These are phyloP conservation scores for Drechslerella coelobrocha DNA, from an alignment of 2,329 filamentous ascomycete species.

Conservation along the genomic window DNA sequence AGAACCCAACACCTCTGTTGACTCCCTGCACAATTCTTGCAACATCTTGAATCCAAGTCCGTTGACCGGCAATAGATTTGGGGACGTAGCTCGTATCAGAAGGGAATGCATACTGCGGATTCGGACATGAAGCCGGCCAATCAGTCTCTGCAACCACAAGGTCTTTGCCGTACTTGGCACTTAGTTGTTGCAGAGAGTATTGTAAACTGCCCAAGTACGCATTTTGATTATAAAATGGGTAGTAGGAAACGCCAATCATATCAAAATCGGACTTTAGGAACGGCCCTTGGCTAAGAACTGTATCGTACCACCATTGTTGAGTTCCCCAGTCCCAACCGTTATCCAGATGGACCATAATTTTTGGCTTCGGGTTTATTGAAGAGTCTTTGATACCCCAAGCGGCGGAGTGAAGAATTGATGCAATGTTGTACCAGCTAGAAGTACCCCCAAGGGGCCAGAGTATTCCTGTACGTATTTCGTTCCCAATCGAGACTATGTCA, in stretches of 20 bases:
- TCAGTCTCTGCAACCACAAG: constrained; percentile 74
- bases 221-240: constrained; percentile 67
- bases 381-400: constrained; percentile 71
- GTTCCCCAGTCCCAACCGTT: constrained; percentile 75
- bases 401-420: constrained; percentile 69
- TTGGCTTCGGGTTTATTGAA: constrained; percentile 64
- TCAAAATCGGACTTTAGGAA: constrained; percentile 68
- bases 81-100: constrained; percentile 42
- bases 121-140: constrained; percentile 71
- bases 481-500: constrained; percentile 73
- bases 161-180: constrained; percentile 62
- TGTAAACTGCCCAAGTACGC: constrained; percentile 28
- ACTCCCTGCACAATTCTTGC: constrained; percentile 64
- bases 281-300: constrained; percentile 64
- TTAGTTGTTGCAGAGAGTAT: constrained; percentile 23
- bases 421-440: constrained; percentile 67
- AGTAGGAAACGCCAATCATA: constrained; percentile 75
- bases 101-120: constrained; percentile 65
- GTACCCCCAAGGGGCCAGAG: constrained; percentile 71
- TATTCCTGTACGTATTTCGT: constrained; percentile 73
- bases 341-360: constrained; percentile 77
- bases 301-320: constrained; percentile 71
- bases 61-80: constrained; percentile 67
- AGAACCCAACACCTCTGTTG: constrained; percentile 66
- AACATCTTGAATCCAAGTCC: constrained; percentile 67